Evolutionary conservation across 2,329 filamentous ascomycete species (phyloP), one percentile per base, ranked within the genome.

Genomic region (Penicillium thymicola): DNA sequence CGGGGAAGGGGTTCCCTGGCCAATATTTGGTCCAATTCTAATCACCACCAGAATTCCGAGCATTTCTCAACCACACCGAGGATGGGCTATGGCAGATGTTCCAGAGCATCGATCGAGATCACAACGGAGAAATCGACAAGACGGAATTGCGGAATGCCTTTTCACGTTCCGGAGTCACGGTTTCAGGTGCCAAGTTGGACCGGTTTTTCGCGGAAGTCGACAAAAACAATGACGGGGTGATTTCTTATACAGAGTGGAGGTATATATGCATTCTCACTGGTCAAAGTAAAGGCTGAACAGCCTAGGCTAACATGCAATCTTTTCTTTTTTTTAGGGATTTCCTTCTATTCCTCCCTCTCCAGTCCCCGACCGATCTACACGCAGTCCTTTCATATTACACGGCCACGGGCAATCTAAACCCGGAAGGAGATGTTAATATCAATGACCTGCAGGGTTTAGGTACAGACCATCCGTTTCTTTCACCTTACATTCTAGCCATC

Each of bases 181-280:
- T 97, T 13, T 89, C 92, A 23, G 86, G 81, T 64, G 84, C 86
- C 53, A 89, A 91, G 69, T 78, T 99, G 44, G 84, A 90, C 61
- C 84, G 86, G 60, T 97, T 99, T 78, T 97, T 99, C 71, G 78
- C 84, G 62, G 89, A 96, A 71, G 89, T 99, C 67, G 94, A 99
- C 73, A 82, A 85, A 70, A 93, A 99, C 76, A 84, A 88, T 65
- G 92, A 99, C 72, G 92, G 92, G 2, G 79, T 81, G 61, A 96
- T 97, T 65, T 92, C 83, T 60, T 97, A 96, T 75, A 87, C 91
- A 64, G 94, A 99, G 82, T 97, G 94, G 94, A 88, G 93, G 93
- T 97, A 85, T 76, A 85, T 76, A 88, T 80, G 28, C 34, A 25
- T 42, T 32, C 41, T 50, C 45, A 52, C 51, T 44, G 40, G 30